A percentile compares a stretch with the other conserved stretches of the same genome.
Conservation (phyloP, 2,329 filamentous ascomycete species). For the Hypoxylon sp. region DNA sequence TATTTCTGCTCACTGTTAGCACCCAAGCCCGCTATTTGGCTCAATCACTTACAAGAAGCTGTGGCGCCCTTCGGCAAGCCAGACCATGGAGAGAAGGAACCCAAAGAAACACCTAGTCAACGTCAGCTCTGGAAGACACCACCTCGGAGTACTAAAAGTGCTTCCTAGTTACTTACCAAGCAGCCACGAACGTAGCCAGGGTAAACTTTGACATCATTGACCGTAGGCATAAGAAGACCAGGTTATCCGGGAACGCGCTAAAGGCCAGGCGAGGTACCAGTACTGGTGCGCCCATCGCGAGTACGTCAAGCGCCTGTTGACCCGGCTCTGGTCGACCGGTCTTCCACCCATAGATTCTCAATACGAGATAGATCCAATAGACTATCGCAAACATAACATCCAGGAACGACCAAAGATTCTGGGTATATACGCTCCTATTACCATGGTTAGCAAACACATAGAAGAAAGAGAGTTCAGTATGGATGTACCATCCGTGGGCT, state of each 20-base stretch:
- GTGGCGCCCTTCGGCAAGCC: conserved; percentile 74
- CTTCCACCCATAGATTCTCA: conserved; percentile 72
- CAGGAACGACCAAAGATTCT: conserved; percentile 88
- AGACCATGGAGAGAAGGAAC: conserved; percentile 79
- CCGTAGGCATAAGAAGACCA: conserved; percentile 80
- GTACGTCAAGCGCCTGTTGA: conserved; percentile 76
- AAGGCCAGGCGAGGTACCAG: conserved; percentile 82
- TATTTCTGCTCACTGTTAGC: conserved; percentile 58
- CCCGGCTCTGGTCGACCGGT: conserved; percentile 56
- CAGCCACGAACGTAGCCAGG: conserved; percentile 75
- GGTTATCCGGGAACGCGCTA: conserved; percentile 82
- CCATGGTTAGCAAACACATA: conserved; percentile 10
- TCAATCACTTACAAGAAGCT: conserved; percentile 58
- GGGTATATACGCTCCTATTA: conserved; percentile 78
- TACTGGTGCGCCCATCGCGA: conserved; percentile 81
- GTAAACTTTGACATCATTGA: conserved; percentile 89
- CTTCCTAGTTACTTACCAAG: conserved; percentile 59
- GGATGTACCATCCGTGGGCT: conserved; percentile 70
- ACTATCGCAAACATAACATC: conserved; percentile 80
- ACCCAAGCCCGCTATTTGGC: not conserved
- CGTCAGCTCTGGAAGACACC: conserved; percentile 17
- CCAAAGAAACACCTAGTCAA: conserved; percentile 73
- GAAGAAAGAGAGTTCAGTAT: not conserved
- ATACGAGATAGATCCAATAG: conserved; percentile 71
- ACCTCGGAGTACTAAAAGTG: not conserved